Base-by-base conservation (phyloP, 441 rosid species). In the Viola pubescens region DNA sequence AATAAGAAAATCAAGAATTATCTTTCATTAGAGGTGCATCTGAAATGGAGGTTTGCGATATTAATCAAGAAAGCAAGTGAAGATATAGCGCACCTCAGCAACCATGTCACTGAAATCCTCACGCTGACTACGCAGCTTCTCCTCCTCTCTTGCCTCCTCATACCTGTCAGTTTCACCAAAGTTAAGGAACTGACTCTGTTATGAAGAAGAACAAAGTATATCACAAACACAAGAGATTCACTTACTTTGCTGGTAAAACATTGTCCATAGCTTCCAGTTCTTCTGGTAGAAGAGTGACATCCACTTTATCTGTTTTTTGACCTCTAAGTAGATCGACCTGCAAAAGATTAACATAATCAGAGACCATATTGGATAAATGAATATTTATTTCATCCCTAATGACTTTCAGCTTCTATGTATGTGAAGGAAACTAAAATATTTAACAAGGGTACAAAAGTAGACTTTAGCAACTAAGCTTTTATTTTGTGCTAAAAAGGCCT, bases 41-140 rank as follows among this genome's bases (percentile, higher is more conserved):
- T 26, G 34, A 26, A 26, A 26, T 26, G 34, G 34, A 26, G 34
- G 34, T 26, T 26, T 26, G 3, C 34, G 2, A 26, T 26, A 55
- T n/a, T 6, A 41, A 54, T 41, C 12, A 11, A 13, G 13, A 1
- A n/a, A 57, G 14, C 56, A n/a, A n/a, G 26, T 16, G 19, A 19
- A 52, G 14, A 9, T 40, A 11, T 4, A 12, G 54, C 69, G 37
- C 62, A 94, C 98, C 98, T 94, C 97, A 3, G 94, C 91, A 53
- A 94, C 99, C 99, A 94, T 90, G 72, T 90, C 97, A 69, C 97
- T 90, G 74, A 90, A 94, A 62, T 94, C 96, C 72, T 84, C 97
- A 9, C 80, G 85, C 68, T 90, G 94, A 78, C 83, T 94, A 19
- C 95, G 94, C 42, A 74, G 59, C 69, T 94, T 94, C 82, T 87